These are phyloP conservation scores for Afroboletus lepidellus DNA, from an alignment of 1,284 basidiomycete genomes.

Conservation along the genomic window DNA sequence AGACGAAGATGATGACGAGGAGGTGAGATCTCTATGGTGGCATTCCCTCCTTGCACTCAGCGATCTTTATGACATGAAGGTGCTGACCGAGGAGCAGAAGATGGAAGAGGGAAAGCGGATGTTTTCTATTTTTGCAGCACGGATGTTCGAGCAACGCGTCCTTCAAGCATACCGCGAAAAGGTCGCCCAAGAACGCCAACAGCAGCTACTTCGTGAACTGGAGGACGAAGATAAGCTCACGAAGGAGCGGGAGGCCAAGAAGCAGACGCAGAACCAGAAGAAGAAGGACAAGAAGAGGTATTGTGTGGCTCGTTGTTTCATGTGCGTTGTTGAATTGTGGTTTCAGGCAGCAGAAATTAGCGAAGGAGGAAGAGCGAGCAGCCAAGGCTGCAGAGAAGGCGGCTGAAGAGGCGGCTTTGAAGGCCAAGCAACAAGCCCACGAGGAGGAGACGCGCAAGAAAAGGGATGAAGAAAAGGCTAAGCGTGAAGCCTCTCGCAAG, in stretches of 20 bases:
- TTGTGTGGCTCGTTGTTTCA: neutral
- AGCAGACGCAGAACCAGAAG: conserved; percentile 94
- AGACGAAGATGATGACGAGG: conserved; percentile 50
- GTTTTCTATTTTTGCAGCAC: conserved; percentile 99
- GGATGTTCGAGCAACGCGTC: conserved; percentile 99
- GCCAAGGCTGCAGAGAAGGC: conserved; percentile 78
- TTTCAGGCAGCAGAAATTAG: conserved; percentile 81
- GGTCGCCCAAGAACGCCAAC: conserved; percentile 88
- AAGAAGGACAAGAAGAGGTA: conserved; percentile 98
- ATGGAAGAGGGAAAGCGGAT: conserved; percentile 98
- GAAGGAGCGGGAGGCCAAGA: conserved; percentile 88
- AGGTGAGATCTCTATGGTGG: conserved; percentile 36
- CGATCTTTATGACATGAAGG: conserved; percentile 37
- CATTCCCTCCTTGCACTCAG: conserved; percentile 12
- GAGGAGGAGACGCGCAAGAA: conserved; percentile 67
- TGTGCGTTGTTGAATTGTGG: conserved; percentile 2
- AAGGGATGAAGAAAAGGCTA: conserved; percentile 70
- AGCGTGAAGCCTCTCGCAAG: conserved; percentile 72
- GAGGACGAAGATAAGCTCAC: conserved; percentile 84
- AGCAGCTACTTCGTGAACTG: conserved; percentile 83
- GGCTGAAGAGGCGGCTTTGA: conserved; percentile 72
- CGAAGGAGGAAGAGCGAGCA: conserved; percentile 88
- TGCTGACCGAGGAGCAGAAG: conserved; percentile 86
- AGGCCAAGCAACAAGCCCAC: conserved; percentile 62
- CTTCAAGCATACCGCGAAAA: conserved; percentile 90